Percentiles rank a stretch among this genome's conserved stretches.
These are phyloP conservation scores for Heliocybe sulcata DNA, from an alignment of 1,284 basidiomycete genomes.

Conservation along the genomic window DNA sequence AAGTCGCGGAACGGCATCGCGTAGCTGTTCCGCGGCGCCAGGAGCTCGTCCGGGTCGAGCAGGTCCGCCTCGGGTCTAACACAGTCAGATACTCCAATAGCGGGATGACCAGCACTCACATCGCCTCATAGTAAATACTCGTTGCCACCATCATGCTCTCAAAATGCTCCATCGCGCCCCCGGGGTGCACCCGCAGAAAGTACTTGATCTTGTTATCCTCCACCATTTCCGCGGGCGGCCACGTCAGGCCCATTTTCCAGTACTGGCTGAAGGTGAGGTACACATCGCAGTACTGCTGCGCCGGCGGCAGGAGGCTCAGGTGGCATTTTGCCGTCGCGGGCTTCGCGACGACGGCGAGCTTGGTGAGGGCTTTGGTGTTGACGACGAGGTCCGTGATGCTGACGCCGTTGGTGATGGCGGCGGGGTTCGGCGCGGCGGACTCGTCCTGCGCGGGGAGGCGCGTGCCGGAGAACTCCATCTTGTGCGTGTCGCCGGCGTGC, in stretches of 20 bases:
- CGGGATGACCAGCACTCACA: conserved; percentile 34
- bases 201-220: conserved; percentile 70
- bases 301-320: conserved; percentile 61
- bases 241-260: conserved; percentile 66
- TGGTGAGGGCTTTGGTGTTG: conserved; percentile 66
- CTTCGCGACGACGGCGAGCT: conserved; percentile 55
- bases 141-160: conserved; percentile 69
- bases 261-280: conserved; percentile 56
- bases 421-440: conserved; percentile 22
- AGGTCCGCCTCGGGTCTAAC: conserved; percentile 63
- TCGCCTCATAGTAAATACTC: conserved; percentile 72
- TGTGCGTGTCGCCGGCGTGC: conserved; percentile 66
- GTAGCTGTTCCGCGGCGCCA: conserved; percentile 71
- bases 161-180: conserved; percentile 75
- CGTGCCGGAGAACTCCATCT: conserved; percentile 75
- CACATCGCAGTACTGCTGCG: conserved; percentile 70
- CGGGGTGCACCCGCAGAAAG: conserved; percentile 71
- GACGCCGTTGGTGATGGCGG: neutral
- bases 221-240: conserved; percentile 65
- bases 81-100: conserved; percentile 11
- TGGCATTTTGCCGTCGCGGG: conserved; percentile 69
- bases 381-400: conserved; percentile 59
- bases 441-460: conserved; percentile 47
- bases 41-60: conserved; percentile 67
- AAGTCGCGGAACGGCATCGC: conserved; percentile 76